Evolutionary conservation across 2,329 filamentous ascomycete species (phyloP), one percentile per base, ranked within the genome.

Genomic region (Apiospora kogelbergensis): DNA sequence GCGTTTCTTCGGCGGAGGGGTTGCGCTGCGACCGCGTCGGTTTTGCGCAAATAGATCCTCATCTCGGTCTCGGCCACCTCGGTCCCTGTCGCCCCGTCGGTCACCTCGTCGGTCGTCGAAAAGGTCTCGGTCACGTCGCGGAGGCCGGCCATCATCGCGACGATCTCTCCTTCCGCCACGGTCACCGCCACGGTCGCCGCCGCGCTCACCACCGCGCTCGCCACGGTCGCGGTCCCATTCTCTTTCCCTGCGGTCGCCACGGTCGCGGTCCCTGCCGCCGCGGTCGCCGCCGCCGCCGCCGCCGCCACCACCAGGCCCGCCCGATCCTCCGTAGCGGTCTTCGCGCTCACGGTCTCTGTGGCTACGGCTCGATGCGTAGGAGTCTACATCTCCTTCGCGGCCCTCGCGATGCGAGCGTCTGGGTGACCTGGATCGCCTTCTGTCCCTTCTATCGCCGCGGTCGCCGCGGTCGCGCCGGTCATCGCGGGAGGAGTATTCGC

Each of bases 281-380:
- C 76, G 73, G 53, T 78, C 80, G 53, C 80, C 77, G 42, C 81
- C 79, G 44, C 83, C 78, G 24, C 83, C 81, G 70, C 84, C 83
- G 79, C 76, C 85, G 76, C 71, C 88, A 72, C 80, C 87, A 71
- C 91, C 65, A 37, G 40, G 40, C 40, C 65, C 65, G 20, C 65
- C 65, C 37, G 65, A 30, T 63, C 48, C 53, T 42, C 91, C 91
- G 79, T 98, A 98, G 78, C 95, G 89, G 75, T 98, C 95, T 81
- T 98, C 95, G 71, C 95, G 92, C 83, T 98, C 95, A 71, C 95
- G 88, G 79, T 97, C 95, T 78, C 95, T 90, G 80, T 97, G 97
- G 83, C 91, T 95, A 74, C 95, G 92, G 81, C 94, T 97, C 6
- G 93, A 94, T 24, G 95, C 97, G 82, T 98, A 98, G 68, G 93